A percentile compares a stretch with the other conserved stretches of the same genome.
These are phyloP conservation scores for Rhizophora mangle DNA, from an alignment of 345 rosid species.

Conservation along the genomic window DNA sequence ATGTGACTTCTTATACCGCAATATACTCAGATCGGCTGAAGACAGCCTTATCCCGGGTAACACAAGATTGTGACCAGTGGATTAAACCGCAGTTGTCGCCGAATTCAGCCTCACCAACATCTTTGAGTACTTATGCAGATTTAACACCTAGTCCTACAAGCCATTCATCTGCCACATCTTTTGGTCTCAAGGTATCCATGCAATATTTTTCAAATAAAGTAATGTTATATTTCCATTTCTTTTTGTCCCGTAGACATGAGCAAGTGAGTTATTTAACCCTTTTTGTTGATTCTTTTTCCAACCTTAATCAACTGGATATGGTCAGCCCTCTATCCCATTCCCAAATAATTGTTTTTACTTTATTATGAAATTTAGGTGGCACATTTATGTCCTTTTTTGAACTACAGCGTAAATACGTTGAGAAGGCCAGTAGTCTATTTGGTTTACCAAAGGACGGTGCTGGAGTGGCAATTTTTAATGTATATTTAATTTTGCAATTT, in stretches of 20 bases:
- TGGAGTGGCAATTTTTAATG: background rate
- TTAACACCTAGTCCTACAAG: constrained; percentile 60
- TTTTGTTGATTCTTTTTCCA: background rate
- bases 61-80: constrained; percentile 97
- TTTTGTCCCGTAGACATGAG: background rate
- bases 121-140: constrained; percentile 50
- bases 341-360: background rate
- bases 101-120: constrained; percentile 44
- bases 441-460: background rate
- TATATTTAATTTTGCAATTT: background rate
- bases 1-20: constrained; percentile 14
- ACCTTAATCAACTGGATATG: too few species aligned
- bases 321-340: background rate
- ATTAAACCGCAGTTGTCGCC: constrained; percentile 58
- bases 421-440: background rate
- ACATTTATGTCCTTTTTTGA: background rate
- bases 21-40: constrained; percentile 71
- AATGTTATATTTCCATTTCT: background rate
- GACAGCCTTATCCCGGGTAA: constrained; percentile 67
- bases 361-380: too few species aligned
- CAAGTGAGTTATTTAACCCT: constrained; percentile 2
- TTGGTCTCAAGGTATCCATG: constrained; percentile 78
- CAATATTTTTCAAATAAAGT: background rate
- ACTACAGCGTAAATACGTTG: background rate
- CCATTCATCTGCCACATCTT: constrained; percentile 45